Base-by-base conservation (phyloP, 306 rosid genomes). In the Datisca glomerata region DNA sequence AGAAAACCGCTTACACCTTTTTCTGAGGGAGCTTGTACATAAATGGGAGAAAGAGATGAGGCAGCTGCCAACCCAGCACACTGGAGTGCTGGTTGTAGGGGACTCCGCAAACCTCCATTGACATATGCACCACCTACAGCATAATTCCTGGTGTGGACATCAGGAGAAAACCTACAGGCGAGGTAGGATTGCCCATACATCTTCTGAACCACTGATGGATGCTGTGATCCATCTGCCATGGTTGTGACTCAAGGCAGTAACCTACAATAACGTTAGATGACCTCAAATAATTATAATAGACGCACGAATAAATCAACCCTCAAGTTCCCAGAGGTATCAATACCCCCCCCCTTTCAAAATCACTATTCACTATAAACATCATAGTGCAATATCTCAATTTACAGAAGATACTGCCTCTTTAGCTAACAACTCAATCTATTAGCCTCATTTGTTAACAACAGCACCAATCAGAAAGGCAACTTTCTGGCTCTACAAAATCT, bases 201-300 rank as follows among this genome's bases (percentile, higher is more conserved):
- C 76, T 86, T 81, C 71, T 73, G 94, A 66, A 64, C 70, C 48
- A 75, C 63, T 2, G 81, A 78, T 49, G 84, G 94, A 64, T 73
- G 56, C 43, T 61, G 68, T 1, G 45, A 57, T 48, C 79, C 68
- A 71, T 81, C 94, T 8, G 67, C 77, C 96, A 86, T 86, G 53
- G 24, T 66, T 67, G 52, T n/a, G 42, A 18, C 53, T 52, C 55
- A 56, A n/a, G 48, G 31, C 27, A 44, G 53, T 61, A 76, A 70
- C 79, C 94, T 86, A 59, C 13, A 5, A 45, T 45, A 13, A 45
- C 37, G 29, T 33, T 53, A 45, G 12, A 45, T 17, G 13, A 51
- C 36, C 40, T 41, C 50, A 61, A 6, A 20, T 5, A 27, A 41
- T 20, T 12, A 22, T 12, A n/a, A 43, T 13, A 43, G 15, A n/a